These are phyloP conservation scores for Sphaerulina vaccinii DNA, from an alignment of 2,329 filamentous ascomycete species.

Conservation along the genomic window DNA sequence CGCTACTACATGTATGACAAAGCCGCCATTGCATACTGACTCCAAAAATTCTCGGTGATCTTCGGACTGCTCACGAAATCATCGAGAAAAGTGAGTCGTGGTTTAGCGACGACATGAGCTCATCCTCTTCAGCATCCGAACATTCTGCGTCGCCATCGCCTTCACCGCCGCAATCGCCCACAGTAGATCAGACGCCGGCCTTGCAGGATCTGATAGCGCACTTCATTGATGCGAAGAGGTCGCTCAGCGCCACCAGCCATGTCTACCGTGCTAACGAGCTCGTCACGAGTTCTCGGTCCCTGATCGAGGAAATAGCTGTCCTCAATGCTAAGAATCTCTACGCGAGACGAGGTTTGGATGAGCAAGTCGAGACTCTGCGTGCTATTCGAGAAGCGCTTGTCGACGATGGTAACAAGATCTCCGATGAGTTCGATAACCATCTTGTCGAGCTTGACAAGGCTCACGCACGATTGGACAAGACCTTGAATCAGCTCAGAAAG, in stretches of 20 bases:
- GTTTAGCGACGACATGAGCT: constrained; percentile 3
- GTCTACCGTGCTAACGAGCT: constrained; percentile 87
- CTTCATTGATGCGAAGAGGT: constrained; percentile 82
- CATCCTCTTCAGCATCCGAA: constrained; percentile 3
- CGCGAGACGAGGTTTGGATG: constrained; percentile 43
- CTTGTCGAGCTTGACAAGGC: constrained; percentile 59
- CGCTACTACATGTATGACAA: neutral
- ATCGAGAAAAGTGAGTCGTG: neutral
- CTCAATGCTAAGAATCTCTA: constrained; percentile 56
- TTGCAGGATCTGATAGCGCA: constrained; percentile 80
- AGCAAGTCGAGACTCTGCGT: constrained; percentile 46
- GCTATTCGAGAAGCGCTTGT: constrained; percentile 46
- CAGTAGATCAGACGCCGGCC: constrained; percentile 42
- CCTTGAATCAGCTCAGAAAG: constrained; percentile 63
- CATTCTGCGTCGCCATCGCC: constrained; percentile 23
- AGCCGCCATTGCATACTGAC: neutral
- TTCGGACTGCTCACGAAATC: neutral
- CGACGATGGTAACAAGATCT: constrained; percentile 43
- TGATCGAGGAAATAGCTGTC: constrained; percentile 76
- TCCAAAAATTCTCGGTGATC: neutral
- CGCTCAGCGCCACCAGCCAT: constrained; percentile 74
- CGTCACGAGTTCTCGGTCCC: constrained; percentile 69
- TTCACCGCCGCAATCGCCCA: constrained; percentile 44
- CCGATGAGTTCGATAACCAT: constrained; percentile 45
- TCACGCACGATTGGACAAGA: constrained; percentile 63